These are phyloP conservation scores for Helianthus tuberosus DNA, from an alignment of 129 eudicot species.

Conservation along the genomic window DNA sequence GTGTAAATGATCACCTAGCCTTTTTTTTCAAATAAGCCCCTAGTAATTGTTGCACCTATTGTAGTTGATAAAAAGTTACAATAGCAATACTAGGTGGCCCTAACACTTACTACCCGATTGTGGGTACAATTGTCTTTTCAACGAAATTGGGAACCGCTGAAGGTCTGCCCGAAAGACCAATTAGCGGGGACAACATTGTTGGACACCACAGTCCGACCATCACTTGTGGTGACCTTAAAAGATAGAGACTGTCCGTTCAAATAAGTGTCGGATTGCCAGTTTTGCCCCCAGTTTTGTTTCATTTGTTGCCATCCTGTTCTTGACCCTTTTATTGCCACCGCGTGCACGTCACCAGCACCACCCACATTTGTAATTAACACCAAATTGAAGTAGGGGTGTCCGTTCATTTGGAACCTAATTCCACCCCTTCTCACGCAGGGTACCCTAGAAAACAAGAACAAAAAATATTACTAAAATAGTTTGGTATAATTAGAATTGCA, in stretches of 20 bases:
- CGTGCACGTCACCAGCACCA: slow-evolving; percentile 57
- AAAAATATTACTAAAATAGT: no score
- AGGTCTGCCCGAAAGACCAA: slow-evolving; percentile 66
- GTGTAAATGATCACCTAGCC: slow-evolving; percentile 44
- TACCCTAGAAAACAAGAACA: slow-evolving; percentile 38
- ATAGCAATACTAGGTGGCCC: slow-evolving; percentile 23
- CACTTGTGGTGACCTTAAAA: slow-evolving; percentile 64
- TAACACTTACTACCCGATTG: not conserved
- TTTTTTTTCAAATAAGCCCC: no score
- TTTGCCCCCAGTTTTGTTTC: slow-evolving; percentile 69
- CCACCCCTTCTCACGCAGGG: slow-evolving; percentile 56
- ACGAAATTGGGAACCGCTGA: slow-evolving; percentile 42
- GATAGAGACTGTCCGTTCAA: slow-evolving; percentile 51
- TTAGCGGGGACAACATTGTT: slow-evolving; percentile 46
- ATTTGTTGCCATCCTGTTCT: slow-evolving; percentile 54
- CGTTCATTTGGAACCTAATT: slow-evolving; percentile 60
- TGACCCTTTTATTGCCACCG: slow-evolving; percentile 54
- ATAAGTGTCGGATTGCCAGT: slow-evolving; percentile 58
- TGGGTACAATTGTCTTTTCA: slow-evolving; percentile 29
- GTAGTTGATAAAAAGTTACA: slow-evolving; percentile 31
- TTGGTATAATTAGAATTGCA: no score
- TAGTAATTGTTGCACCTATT: slow-evolving; percentile 26
- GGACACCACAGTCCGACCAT: slow-evolving; percentile 49
- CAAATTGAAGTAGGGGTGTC: slow-evolving; percentile 61
- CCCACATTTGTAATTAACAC: slow-evolving; percentile 51